Percentiles rank a stretch among this genome's conserved stretches.
Evolutionary conservation across 2,329 filamentous ascomycete genomes (phyloP).

Genomic region (Aspergillus carbonarius): DNA sequence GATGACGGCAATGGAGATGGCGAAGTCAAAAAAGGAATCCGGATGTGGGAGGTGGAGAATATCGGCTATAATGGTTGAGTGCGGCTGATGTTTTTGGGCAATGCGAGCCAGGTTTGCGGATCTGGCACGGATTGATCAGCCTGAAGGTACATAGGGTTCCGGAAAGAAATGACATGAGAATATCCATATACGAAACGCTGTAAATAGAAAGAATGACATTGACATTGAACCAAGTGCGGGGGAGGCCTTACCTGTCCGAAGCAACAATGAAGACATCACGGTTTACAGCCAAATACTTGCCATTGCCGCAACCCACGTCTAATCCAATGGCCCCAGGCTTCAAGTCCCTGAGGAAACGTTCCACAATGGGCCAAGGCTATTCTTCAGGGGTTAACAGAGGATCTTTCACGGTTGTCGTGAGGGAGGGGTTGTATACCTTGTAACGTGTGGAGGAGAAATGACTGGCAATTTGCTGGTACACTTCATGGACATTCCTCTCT

Average conservation of each 20-base stretch:
- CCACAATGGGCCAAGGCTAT: conserved; percentile 87
- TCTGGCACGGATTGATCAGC: conserved; percentile 36
- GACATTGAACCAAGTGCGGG: conserved; percentile 31
- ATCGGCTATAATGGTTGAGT: conserved; percentile 76
- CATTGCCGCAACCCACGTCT: conserved; percentile 94
- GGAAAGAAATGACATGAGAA: conserved; percentile 7
- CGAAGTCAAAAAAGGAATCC: conserved; percentile 69
- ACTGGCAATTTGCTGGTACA: conserved; percentile 66
- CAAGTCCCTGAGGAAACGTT: conserved; percentile 69
- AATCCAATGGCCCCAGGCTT: conserved; percentile 73
- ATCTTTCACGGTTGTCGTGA: background rate
- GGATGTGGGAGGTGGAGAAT: conserved; percentile 80
- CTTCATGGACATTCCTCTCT: conserved; percentile 79
- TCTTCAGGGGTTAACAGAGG: conserved; percentile 1
- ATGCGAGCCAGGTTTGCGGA: conserved; percentile 60
- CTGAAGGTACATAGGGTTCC: background rate
- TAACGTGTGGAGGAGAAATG: conserved; percentile 57
- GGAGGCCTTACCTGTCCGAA: conserved; percentile 69
- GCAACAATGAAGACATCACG: conserved; percentile 74
- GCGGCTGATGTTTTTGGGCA: conserved; percentile 58
- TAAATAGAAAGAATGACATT: conserved; percentile 9
- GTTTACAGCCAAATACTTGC: conserved; percentile 88
- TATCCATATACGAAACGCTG: conserved; percentile 13
- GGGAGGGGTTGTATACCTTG: conserved; percentile 50
- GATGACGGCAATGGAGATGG: conserved; percentile 88